phyloP scores from a whole-genome alignment of 1,284 basidiomycete species.

The Leccinum subspadiceum region DNA sequence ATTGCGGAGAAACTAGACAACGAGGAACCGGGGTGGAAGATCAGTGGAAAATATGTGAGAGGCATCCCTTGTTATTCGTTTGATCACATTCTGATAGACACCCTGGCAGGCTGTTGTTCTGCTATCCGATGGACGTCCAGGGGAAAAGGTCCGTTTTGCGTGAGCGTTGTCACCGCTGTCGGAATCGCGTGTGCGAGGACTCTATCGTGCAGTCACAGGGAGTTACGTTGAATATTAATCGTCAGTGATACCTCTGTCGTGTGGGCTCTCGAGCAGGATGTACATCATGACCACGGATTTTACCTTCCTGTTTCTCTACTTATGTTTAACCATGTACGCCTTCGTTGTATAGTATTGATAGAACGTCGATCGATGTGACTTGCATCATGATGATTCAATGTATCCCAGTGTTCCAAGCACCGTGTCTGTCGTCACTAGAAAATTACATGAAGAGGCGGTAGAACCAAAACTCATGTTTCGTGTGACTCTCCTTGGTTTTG shows the following conservation, averaged over 20 bases:
- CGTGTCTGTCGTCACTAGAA: neutral
- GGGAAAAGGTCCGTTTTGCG: constrained; percentile 77
- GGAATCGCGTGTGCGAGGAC: constrained; percentile 1
- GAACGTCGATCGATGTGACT: neutral
- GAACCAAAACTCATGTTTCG: neutral
- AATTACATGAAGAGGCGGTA: neutral
- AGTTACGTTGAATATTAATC: neutral
- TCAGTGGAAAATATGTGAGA: constrained; percentile 88
- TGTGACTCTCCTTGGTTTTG: neutral
- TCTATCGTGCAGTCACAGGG: neutral
- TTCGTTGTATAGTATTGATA: constrained; percentile 1
- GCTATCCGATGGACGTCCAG: constrained; percentile 81
- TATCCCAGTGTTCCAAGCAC: neutral
- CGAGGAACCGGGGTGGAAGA: constrained; percentile 94
- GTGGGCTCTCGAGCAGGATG: neutral
- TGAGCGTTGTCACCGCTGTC: constrained; percentile 26
- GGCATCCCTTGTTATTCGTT: neutral
- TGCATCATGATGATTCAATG: neutral
- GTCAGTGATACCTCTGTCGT: constrained; percentile 4
- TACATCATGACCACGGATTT: neutral
- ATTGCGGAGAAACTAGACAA: constrained; percentile 82
- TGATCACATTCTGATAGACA: constrained; percentile 9
- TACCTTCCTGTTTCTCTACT: neutral
- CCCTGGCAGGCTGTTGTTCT: constrained; percentile 74
- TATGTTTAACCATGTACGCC: constrained; percentile 5